Evolutionary conservation across 2,329 filamentous ascomycete genomes (phyloP), one percentile per base, ranked within the genome.

Genomic region (Exserohilum rostratum): DNA sequence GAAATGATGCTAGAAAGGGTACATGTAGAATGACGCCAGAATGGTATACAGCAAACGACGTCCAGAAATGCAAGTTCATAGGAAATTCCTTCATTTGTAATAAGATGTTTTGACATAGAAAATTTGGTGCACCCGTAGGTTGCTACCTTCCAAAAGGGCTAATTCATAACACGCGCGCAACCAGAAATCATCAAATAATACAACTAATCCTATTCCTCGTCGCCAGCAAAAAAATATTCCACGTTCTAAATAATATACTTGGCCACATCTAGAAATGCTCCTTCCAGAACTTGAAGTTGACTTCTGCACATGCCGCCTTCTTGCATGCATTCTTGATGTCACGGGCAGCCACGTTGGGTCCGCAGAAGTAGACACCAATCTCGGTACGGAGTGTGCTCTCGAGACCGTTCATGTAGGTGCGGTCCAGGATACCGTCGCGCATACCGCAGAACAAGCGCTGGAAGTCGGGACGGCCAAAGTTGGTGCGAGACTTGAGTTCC

Each of bases 221-320:
- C 22, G 22, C 22, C n/a, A n/a, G n/a, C n/a, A 29, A 48, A 37
- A 48, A 48, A 18, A 15, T n/a, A 48, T 18, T 4, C 17, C 25
- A 27, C 25, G 29, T 31, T 29, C 9, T 15, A 35, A 30, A 35
- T 20, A 15, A 34, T 18, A 20, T 49, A 18, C n/a, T 43, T 10
- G 18, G 20, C n/a, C 25, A 17, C 12, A 2, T 67, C 61, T 74
- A 82, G 61, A 82, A 82, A 73, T 99, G 93, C 78, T 99, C 95
- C 81, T 99, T 99, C 95, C 95, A 99, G 82, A 99, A 99, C 68
- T 91, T 90, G 80, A 98, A 99, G 69, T 88, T 86, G 53, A 99
- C 91, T 65, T 96, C 90, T 59, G 85, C 85, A 33, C 85, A 87
- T 11, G 87, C 90, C 13, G 89, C 88, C 48, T 81, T 76, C 70